Conservation (phyloP, 2,329 filamentous ascomycete species). For the Ophiostoma perfectum region DNA sequence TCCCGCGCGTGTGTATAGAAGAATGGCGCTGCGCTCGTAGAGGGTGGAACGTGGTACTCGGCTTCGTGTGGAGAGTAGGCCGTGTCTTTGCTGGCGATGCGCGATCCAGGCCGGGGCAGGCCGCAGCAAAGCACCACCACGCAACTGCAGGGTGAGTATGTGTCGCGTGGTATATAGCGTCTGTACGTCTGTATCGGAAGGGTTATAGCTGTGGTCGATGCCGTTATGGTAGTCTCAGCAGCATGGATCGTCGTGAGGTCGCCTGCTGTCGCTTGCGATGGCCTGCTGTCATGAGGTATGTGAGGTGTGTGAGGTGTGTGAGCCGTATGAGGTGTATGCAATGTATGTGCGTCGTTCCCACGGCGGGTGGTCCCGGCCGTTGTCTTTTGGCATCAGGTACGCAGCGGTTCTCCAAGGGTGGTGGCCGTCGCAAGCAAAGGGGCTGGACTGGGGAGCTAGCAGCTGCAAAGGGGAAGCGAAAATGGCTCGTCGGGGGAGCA, state of each 20-base stretch:
- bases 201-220: neutral
- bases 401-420: neutral
- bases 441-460: neutral
- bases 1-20: too few species aligned
- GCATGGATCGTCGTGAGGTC: too few species aligned
- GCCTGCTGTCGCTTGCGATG: too few species aligned
- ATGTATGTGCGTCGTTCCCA: slow-evolving; percentile 13
- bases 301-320: neutral
- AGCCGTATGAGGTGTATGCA: neutral
- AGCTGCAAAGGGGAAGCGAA: neutral
- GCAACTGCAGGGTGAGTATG: neutral
- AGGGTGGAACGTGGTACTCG: too few species aligned
- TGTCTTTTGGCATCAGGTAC: slow-evolving; percentile 20
- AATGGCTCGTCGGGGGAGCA: neutral
- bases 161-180: neutral
- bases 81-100: neutral
- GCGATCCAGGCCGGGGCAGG: slow-evolving; percentile 1
- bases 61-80: neutral
- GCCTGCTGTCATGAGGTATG: neutral
- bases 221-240: too few species aligned
- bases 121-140: neutral
- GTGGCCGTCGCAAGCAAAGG: neutral
- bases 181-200: too few species aligned
- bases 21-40: too few species aligned
- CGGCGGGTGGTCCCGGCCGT: slow-evolving; percentile 21